Evolutionary conservation across 2,329 filamentous ascomycete genomes (phyloP), one percentile per base, ranked within the genome.

Genomic region (Colletotrichum sp.): DNA sequence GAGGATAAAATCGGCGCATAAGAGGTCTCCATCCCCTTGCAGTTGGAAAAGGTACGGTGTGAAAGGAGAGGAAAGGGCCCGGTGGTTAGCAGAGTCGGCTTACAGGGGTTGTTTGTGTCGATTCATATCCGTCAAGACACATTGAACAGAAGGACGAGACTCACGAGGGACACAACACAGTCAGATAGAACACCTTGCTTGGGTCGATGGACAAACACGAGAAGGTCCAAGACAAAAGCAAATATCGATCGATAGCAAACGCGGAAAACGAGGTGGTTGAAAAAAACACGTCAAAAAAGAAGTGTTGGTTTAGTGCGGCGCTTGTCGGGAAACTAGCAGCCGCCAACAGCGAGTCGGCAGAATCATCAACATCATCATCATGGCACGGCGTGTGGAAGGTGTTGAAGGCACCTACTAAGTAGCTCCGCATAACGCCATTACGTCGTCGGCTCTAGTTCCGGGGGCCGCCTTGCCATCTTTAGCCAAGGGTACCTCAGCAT

Each of bases 361-460:
- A 64, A 59, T 76, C 73, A 36, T 72, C 68, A 73, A 21, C 44
- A 68, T 73, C 69, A 60, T 73, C 64, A 68, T 60, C 69, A 60
- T 44, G 44, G 44, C n/a, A 52, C 44, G 64, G 57, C 60, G 70
- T 63, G 28, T 73, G 28, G 34, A 60, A 44, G 62, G 21, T 64
- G 32, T 24, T 24, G 28, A 44, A 68, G 21, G 55, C 44, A 39
- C 36, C 36, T 39, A 5, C 36, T 39, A 18, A 39, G 36, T 18
- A 52, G 44, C 69, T 62, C 55, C 62, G 59, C 64, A 73, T 65
- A 76, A 60, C 64, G 64, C 70, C 73, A 76, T 76, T 76, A 76
- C 74, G 74, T 74, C 70, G 73, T 76, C 59, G 70, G 74, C 44
- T 69, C 64, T 64, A 30, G 57, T 62, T 74, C 70, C 65, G 63